These are phyloP conservation scores for Cytospora paraplurivora DNA, from an alignment of 2,329 filamentous ascomycete species.

Conservation along the genomic window DNA sequence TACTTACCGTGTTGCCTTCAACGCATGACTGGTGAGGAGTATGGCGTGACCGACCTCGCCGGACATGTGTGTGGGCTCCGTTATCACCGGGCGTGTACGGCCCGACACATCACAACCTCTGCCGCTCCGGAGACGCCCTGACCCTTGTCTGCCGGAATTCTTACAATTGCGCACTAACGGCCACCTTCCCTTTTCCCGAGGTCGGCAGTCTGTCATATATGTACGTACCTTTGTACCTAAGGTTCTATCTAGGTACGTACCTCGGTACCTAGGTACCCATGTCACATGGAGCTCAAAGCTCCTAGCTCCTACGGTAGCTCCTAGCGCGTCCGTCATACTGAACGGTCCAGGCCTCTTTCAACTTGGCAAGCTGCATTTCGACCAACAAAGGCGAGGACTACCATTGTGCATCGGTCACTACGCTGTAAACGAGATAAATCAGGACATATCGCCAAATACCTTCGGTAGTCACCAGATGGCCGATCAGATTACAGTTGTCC, in stretches of 20 bases:
- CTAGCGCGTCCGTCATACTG: slow-evolving; percentile 13
- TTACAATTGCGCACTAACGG: not conserved
- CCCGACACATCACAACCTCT: not conserved
- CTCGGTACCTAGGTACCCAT: not conserved
- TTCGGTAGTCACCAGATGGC: not conserved
- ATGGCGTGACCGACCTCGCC: slow-evolving; percentile 19
- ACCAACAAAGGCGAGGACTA: slow-evolving; percentile 11
- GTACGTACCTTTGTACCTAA: slow-evolving; percentile 2
- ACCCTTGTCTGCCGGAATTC: slow-evolving; percentile 5
- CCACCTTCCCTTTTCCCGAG: slow-evolving; percentile 5
- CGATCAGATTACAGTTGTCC: slow-evolving; percentile 12
- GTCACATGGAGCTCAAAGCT: slow-evolving; percentile 1
- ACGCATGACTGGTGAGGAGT: not conserved
- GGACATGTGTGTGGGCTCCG: slow-evolving; percentile 9
- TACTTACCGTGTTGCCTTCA: not conserved
- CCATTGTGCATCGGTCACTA: not conserved
- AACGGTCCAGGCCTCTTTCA: slow-evolving; percentile 17
- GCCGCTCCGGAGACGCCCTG: slow-evolving; percentile 15
- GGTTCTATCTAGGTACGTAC: not conserved
- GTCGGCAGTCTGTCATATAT: not conserved
- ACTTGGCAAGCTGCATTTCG: not conserved
- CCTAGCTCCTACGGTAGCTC: not conserved
- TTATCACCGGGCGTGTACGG: slow-evolving; percentile 7
- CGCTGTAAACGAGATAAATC: not conserved
- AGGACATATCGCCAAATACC: not conserved